Evolutionary conservation across 176 grass and related monocot species (phyloP), one percentile per base, ranked within the genome.

Genomic region (Carex kokanica): DNA sequence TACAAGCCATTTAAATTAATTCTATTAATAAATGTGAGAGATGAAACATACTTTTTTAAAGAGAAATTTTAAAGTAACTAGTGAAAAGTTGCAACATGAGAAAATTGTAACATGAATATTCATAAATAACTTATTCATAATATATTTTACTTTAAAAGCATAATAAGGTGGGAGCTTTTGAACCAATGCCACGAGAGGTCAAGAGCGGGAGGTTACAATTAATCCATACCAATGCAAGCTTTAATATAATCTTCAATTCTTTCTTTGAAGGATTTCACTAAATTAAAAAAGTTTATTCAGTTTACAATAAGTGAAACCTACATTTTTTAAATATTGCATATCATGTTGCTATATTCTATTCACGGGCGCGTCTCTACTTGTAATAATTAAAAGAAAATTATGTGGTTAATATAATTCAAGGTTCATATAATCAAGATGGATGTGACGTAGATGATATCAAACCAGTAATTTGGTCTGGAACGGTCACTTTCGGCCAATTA

Each of bases 401-500:
- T 53, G 24, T 55, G 24, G n/a, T 74, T 75, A 27, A 54, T 55
- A 32, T 55, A n/a, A 75, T 55, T 31, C 13, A 77, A 54, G 23
- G 49, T 77, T 77, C 10, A 17, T 77, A 55, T 31, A 55, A 54
- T 54, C 13, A 54, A 25, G 11, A 77, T 29, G n/a, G 16, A 27
- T 74, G 15, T 47, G 68, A 72, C 38, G 47, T 52, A 29, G 14
- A 25, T 27, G 24, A 77, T 55, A 8, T 55, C 49, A 77, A 54
- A 52, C 23, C 38, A 45, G 17, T 5, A 14, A 14, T 27, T 77
- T 41, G 16, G 7, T 74, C 20, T 29, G 13, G 13, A 75, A 54
- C 21, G 72, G 72, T 75, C 72, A 54, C 47, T 53, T 75, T 75
- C 72, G 72, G 72, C 24, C 47, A 54, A 54, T 75, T 54, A 75